Base-by-base conservation (phyloP, 768 basidiomycete species). In the Epithele typhae region DNA sequence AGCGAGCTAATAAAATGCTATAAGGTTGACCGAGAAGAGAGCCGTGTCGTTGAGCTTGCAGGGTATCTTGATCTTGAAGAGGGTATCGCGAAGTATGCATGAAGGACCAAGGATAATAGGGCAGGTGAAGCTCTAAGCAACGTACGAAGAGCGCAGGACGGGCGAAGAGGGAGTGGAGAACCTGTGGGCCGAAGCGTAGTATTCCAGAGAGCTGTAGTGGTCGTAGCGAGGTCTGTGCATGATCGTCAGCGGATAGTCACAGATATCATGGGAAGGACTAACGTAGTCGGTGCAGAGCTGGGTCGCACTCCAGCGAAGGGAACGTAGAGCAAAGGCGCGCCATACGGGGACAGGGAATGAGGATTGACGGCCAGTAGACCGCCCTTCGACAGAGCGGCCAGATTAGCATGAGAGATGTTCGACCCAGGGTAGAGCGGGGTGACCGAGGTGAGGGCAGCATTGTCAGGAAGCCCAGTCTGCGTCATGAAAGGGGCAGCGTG, bases 401-500 rank as follows among this genome's bases (percentile, higher is more conserved):
- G 30, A 21, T 27, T 37, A 38, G 45, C 45, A 9, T 50, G 45
- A 27, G 49, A 42, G 15, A 53, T 40, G 2, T 44, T 45, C 24
- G 53, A 33, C 15, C 48, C 43, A 30, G 49, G 32, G 25, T 51
- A 55, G 10, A 56, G 38, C 3, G 49, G 48, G 3, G 54, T 42
- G 10, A 48, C 47, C 23, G 54, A 39, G 18, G 39, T 35, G 25
- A 47, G 37, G 21, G 50, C 34, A 27, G 33, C 37, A 33, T 40
- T 37, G 21, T 38, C 30, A 43, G 44, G 25, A 30, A 45, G 22
- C 22, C 46, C 47, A 41, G 44, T 25, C 14, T 46, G 55, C 3
- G 50, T 53, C 33, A 59, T 45, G 46, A 68, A 68, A 14, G 65
- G 64, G 18, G 65, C 46, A 23, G 66, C 66, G 36, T 51, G 51